phyloP scores from a whole-genome alignment of 495 filamentous ascomycete genomes.

The Penicillium pancosmium region DNA sequence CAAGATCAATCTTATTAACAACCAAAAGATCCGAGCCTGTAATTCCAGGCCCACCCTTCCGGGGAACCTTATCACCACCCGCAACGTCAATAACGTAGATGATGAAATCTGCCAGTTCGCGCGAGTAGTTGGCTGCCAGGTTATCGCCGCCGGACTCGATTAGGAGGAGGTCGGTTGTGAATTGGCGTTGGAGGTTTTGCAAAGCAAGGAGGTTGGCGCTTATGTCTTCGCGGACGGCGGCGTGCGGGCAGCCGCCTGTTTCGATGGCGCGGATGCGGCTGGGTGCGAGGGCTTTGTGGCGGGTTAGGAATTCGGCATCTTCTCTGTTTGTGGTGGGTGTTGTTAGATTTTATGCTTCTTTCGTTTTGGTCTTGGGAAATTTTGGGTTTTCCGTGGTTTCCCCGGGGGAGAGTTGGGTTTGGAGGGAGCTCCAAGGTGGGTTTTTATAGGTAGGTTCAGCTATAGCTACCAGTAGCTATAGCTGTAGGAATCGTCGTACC shows the following conservation, averaged over 20 bases:
- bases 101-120: slow-evolving; percentile 95
- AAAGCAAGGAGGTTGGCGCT: slow-evolving; percentile 88
- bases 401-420: too few species aligned
- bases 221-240: slow-evolving; percentile 97
- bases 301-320: slow-evolving; percentile 95
- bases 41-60: slow-evolving; percentile 96
- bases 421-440: too few species aligned
- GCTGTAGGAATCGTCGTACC: slow-evolving; percentile 30
- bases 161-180: slow-evolving; percentile 74
- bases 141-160: slow-evolving; percentile 97
- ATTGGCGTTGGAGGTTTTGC: slow-evolving; percentile 78
- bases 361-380: too few species aligned
- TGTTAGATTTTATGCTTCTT: neutral
- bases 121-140: slow-evolving; percentile 90
- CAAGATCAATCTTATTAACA: slow-evolving; percentile 96
- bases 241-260: slow-evolving; percentile 96
- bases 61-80: slow-evolving; percentile 95
- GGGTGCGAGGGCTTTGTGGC: slow-evolving; percentile 79
- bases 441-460: too few species aligned
- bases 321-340: slow-evolving; percentile 56
- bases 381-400: neutral
- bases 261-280: slow-evolving; percentile 91
- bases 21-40: slow-evolving; percentile 91
- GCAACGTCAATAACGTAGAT: slow-evolving; percentile 97
- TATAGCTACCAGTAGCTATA: too few species aligned